phyloP scores from a whole-genome alignment of 73 alveolate species.

The Uronychia binucleata region DNA sequence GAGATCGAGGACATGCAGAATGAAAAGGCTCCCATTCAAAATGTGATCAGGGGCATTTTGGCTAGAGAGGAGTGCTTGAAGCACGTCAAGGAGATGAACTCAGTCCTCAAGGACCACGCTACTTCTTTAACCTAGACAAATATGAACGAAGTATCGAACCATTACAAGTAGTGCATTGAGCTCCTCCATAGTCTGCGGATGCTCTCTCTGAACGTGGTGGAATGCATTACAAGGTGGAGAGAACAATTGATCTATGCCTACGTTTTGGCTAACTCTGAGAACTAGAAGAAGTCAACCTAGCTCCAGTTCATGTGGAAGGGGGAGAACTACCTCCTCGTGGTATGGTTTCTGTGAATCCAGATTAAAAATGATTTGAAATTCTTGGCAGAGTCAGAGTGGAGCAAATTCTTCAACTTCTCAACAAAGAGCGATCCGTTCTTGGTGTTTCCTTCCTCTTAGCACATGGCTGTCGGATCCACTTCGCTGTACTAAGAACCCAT shows the following conservation, averaged over 20 bases:
- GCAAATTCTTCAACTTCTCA: constrained; percentile 51
- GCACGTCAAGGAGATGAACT: constrained; percentile 51
- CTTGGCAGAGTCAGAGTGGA: constrained; percentile 29
- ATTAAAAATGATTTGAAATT: constrained; percentile 50
- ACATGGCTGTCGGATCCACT: background rate
- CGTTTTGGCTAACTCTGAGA: constrained; percentile 23
- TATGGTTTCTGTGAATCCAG: constrained; percentile 3
- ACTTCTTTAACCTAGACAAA: background rate
- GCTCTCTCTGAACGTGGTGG: constrained; percentile 59
- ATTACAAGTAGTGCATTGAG: constrained; percentile 38
- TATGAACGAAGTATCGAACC: constrained; percentile 3
- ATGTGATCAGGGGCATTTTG: constrained; percentile 55
- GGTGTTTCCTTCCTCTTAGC: constrained; percentile 41
- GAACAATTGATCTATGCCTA: constrained; percentile 25
- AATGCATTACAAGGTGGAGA: constrained; percentile 58
- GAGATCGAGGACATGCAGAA: constrained; percentile 56
- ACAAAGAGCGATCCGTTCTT: constrained; percentile 58
- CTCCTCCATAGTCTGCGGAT: constrained; percentile 63
- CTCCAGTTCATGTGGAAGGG: constrained; percentile 58
- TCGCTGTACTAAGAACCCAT: background rate
- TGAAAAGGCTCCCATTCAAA: constrained; percentile 57
- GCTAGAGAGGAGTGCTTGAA: constrained; percentile 64
- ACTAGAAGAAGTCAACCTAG: constrained; percentile 8
- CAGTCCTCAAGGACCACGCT: constrained; percentile 21
- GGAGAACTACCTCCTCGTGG: constrained; percentile 39